Evolutionary conservation across 176 grass and related monocot species (phyloP).

Genomic region (Dactylis glomerata): DNA sequence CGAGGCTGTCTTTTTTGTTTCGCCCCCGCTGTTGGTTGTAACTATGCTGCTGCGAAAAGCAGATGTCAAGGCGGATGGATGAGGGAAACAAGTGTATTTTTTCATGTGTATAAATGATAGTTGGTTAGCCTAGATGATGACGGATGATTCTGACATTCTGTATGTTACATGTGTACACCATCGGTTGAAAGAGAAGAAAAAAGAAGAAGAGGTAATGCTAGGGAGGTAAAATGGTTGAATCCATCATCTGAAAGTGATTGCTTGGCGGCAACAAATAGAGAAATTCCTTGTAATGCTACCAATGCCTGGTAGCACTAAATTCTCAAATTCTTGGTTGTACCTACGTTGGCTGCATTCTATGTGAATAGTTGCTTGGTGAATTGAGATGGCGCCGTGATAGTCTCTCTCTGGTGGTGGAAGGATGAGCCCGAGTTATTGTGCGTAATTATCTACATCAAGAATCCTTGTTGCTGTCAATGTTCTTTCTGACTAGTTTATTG

Average conservation of each 20-base stretch:
- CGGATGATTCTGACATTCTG: not conserved
- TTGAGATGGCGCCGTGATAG: too few relatives aligned
- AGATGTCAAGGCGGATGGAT: not conserved
- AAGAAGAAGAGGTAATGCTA: not conserved
- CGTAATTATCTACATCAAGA: not conserved
- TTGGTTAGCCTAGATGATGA: not conserved
- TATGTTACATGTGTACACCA: not conserved
- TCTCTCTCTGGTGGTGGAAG: not conserved
- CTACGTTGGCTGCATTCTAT: not conserved
- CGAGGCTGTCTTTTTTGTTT: not conserved
- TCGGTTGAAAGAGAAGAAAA: not conserved
- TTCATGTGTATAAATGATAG: not conserved
- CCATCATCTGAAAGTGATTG: too few relatives aligned
- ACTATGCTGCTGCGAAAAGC: not conserved
- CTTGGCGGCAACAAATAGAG: too few relatives aligned
- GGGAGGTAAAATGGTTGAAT: not conserved
- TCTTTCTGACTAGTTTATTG: not conserved
- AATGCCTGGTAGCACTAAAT: too few relatives aligned
- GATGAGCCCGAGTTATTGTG: not conserved
- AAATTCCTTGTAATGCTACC: too few relatives aligned
- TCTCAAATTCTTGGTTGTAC: too few relatives aligned
- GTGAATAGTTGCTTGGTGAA: not conserved
- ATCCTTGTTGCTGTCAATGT: not conserved
- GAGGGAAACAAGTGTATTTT: not conserved
- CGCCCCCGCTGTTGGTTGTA: not conserved